A percentile compares a stretch with the other conserved stretches of the same genome.
Conservation (phyloP, 2,329 filamentous ascomycete species). For the Fusarium sp. region DNA sequence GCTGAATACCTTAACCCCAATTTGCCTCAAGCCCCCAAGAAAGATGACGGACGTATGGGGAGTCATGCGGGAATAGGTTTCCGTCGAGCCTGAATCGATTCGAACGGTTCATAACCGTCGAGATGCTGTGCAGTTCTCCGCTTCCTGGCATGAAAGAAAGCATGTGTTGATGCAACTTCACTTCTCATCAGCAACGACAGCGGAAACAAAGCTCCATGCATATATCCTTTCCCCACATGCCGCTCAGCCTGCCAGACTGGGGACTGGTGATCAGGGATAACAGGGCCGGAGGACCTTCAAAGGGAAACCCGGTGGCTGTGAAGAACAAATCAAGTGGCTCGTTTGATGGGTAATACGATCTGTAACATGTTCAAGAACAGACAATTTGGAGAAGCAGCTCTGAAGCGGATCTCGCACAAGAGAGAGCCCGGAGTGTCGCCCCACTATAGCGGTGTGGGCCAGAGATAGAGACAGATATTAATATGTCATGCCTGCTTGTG, state of each 20-base stretch:
- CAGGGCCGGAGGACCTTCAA: constrained; percentile 25
- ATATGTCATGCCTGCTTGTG: constrained; percentile 44
- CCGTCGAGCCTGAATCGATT: constrained; percentile 8
- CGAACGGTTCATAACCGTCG: neutral
- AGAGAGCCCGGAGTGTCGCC: constrained; percentile 29
- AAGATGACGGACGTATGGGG: neutral
- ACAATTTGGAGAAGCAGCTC: neutral
- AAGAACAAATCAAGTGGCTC: constrained; percentile 7
- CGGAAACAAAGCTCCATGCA: constrained; percentile 17
- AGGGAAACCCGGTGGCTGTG: constrained; percentile 28
- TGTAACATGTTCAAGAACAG: constrained; percentile 24
- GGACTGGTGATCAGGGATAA: constrained; percentile 10
- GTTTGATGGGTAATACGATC: constrained; percentile 1
- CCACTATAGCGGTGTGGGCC: constrained; percentile 45
- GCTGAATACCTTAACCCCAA: neutral
- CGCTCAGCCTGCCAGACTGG: constrained; percentile 7
- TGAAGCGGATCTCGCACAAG: constrained; percentile 25
- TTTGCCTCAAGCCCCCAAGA: neutral
- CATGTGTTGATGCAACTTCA: constrained; percentile 6
- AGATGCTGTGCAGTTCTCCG: constrained; percentile 24
- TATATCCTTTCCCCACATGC: constrained; percentile 29
- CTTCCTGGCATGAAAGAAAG: constrained; percentile 28
- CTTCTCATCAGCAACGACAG: neutral
- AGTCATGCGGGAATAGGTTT: constrained; percentile 24
- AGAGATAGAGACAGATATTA: constrained; percentile 47